Evolutionary conservation across 164 flowering plant genomes (phyloP), one percentile per base, ranked within the genome.

Genomic region (Berberis thunbergii): DNA sequence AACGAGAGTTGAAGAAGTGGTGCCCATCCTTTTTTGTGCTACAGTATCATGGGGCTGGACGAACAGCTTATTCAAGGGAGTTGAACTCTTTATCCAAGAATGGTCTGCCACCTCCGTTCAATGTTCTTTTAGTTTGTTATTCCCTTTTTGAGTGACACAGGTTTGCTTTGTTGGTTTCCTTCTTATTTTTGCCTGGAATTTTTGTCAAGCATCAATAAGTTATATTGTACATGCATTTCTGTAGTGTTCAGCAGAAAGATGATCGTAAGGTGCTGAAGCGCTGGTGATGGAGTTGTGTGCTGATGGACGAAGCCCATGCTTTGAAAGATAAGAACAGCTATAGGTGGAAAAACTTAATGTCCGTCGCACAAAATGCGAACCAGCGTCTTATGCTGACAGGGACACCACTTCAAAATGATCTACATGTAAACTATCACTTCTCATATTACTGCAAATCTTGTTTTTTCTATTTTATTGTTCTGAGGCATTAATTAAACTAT

Each of bases 271-370:
- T 84, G 64, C 79, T 93, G 65, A 93, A 80, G 70, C 87, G 86
- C 5, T 93, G 88, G 94, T 70, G 67, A 45, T 93, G 98, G 98
- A 93, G 92, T 75, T 93, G 98, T 72, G 92, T 93, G 59, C 68
- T 93, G 64, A 88, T 93, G 96, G 98, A 93, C 75, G 98, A 93
- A 73, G 97, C 98, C 66, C 98, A 93, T 90, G 97, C 91, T 60
- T 81, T 93, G 69, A 93, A 93, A 79, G 97, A 93, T 71, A 93
- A 80, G 77, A 84, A 75, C 72, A 93, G 97, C 79, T 93, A 85
- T 72, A 81, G 98, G 74, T 85, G 98, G 94, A 93, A 93, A 74
- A 93, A 90, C 67, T 74, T 93, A 45, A 90, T 81, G 94, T 76
- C 89, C 62, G 88, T 93, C 70, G 96, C 98, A 63, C 81, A 82